phyloP scores from a whole-genome alignment of 345 rosid species.

The Theobroma cacao region DNA sequence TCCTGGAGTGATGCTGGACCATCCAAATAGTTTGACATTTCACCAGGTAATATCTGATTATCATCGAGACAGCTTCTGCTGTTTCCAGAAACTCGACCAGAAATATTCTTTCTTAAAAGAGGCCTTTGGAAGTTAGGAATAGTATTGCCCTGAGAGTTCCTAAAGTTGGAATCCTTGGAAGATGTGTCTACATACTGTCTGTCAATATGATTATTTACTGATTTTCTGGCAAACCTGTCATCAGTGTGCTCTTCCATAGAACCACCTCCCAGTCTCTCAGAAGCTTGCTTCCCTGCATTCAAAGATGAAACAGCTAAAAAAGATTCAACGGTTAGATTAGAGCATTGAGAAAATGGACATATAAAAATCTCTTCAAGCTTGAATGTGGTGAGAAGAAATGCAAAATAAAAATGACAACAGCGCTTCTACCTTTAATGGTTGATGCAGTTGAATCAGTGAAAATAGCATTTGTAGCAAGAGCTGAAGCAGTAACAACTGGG shows the following conservation, averaged over 20 bases:
- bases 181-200: constrained; percentile 61
- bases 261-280: constrained; percentile 68
- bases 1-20: constrained; percentile 90
- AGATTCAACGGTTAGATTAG: constrained; percentile 46
- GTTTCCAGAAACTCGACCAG: constrained; percentile 71
- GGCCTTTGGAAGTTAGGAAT: constrained; percentile 98
- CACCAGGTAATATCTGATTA: constrained; percentile 72
- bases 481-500: constrained; percentile 66
- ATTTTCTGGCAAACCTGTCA: constrained; percentile 62
- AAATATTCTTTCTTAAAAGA: constrained; percentile 71
- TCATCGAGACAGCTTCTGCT: constrained; percentile 90
- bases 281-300: constrained; percentile 54
- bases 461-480: constrained; percentile 26
- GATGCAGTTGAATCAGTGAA: constrained; percentile 56
- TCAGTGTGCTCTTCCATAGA: constrained; percentile 64
- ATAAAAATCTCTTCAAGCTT: constrained; percentile 43
- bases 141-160: constrained; percentile 69
- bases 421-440: constrained; percentile 51
- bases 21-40: constrained; percentile 63
- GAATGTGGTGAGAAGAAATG: constrained; percentile 48
- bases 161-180: constrained; percentile 54
- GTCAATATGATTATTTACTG: constrained; percentile 46
- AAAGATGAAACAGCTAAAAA: constrained; percentile 51
- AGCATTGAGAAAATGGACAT: not conserved
- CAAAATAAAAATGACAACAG: constrained; percentile 40